A percentile compares a stretch with the other conserved stretches of the same genome.
Evolutionary conservation across 2,329 filamentous ascomycete species (phyloP).

Genomic region (Metarhizium robertsii): DNA sequence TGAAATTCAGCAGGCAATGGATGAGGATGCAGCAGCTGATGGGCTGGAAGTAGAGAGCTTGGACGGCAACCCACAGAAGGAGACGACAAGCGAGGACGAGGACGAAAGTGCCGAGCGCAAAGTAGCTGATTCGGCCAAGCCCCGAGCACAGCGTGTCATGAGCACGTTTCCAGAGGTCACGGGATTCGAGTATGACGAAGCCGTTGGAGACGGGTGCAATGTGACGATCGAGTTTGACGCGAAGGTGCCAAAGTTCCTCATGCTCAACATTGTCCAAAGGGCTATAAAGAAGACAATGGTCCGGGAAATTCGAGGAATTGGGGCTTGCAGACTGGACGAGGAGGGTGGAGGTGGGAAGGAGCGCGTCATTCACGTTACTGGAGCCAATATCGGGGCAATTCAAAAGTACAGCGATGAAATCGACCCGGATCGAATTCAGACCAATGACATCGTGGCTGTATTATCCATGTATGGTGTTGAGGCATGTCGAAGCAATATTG

Average conservation of each 20-base stretch:
- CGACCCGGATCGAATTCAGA: conserved; percentile 76
- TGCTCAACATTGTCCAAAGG: conserved; percentile 81
- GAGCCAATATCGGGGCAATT: conserved; percentile 86
- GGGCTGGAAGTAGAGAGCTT: conserved; percentile 39
- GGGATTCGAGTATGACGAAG: conserved; percentile 71
- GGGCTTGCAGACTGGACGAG: conserved; percentile 57
- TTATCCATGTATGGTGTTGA: conserved; percentile 85
- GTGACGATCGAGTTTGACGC: conserved; percentile 78
- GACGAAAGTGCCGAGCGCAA: conserved; percentile 26
- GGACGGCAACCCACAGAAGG: conserved; percentile 34
- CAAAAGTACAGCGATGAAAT: conserved; percentile 78
- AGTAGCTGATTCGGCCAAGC: conserved; percentile 28
- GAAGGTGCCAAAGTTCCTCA: conserved; percentile 77
- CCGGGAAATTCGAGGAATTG: conserved; percentile 74
- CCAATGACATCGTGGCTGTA: conserved; percentile 86
- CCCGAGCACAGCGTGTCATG: conserved; percentile 56
- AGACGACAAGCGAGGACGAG: conserved; percentile 22
- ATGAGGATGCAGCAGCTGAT: conserved; percentile 48
- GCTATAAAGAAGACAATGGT: conserved; percentile 72
- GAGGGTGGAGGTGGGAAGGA: conserved; percentile 35
- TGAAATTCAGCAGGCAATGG: conserved; percentile 56
- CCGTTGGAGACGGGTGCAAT: conserved; percentile 62
- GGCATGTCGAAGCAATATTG: conserved; percentile 78
- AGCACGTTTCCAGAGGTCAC: conserved; percentile 57
- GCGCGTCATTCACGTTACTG: conserved; percentile 64